Base-by-base conservation (phyloP, 179 eudicot genomes). In the Amaranthus tricolor region DNA sequence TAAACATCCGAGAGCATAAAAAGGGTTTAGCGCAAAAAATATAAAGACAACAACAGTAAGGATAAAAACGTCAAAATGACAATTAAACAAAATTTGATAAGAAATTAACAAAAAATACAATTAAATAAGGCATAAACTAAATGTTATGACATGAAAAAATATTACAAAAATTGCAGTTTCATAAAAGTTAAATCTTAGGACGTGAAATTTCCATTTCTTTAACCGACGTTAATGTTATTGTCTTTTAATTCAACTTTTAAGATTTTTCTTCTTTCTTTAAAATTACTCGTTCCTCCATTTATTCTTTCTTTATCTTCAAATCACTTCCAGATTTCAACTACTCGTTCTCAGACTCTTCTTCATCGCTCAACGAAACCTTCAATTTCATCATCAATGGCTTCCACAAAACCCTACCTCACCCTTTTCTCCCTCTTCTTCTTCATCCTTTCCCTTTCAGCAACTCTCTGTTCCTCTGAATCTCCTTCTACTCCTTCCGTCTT, bases 401-500 rank as follows among this genome's bases (percentile, higher is more conserved):
- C 78, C 50, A 21, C 69, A 45, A 70, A 72, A 60, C 53, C 73
- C 65, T 64, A 19, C 57, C 64, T 61, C 54, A 14, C 62, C 58
- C 5, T 9, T 59, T 14, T 51, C 64, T 61, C 53, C 19, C 31
- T 72, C 66, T n/a, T 14, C 59, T 21, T 44, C 62, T 15, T 68
- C 71, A 0, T 53, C 52, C 24, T 58, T 44, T 76, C 78, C 6
- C 68, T 57, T 58, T 73, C 31, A 10, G 55, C 49, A 8, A 52
- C 75, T 5, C 78, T 82, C 21, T 79, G 77, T 49, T 63, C 45
- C 47, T 66, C 74, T 0, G 55, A 15, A 47, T 58, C 62, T 13
- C 75, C 19, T 6, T 55, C 86, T 53, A 68, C 75, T 4, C 86
- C 86, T 0, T 76, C 97, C 4, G 97, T 90, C 15, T 92, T 79